These are phyloP conservation scores for Zymoseptoria tritici DNA, from an alignment of 2,329 filamentous ascomycete genomes.

Conservation along the genomic window DNA sequence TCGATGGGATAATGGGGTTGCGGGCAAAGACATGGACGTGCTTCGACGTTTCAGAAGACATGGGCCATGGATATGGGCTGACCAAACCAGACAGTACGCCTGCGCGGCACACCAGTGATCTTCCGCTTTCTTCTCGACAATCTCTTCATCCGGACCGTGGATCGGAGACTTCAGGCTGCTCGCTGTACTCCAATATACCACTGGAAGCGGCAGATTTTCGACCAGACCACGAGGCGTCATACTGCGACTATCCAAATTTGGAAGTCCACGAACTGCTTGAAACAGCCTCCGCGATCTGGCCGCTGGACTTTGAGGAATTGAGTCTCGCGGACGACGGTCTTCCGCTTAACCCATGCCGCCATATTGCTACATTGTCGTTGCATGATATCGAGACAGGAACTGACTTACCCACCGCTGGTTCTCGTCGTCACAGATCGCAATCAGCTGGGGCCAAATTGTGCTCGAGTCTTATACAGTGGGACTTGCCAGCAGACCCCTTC, in stretches of 20 bases:
- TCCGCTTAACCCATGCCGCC: neutral
- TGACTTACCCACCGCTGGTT: neutral
- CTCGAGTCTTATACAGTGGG: neutral
- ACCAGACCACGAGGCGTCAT: slow-evolving; percentile 1
- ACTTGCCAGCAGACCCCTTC: neutral
- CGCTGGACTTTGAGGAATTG: neutral
- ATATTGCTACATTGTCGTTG: neutral
- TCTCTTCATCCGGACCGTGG: neutral
- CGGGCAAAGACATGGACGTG: neutral
- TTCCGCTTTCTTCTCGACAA: neutral
- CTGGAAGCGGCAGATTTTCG: slow-evolving; percentile 6
- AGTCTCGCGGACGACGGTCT: neutral
- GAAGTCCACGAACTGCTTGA: neutral
- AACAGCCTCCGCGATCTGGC: neutral
- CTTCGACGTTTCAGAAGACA: neutral
- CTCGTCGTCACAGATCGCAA: neutral
- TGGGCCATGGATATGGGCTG: neutral
- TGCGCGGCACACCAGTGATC: neutral
- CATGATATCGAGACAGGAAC: neutral
- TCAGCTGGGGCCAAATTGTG: neutral
- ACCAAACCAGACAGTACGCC: neutral
- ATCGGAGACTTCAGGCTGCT: neutral
- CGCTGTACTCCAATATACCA: neutral
- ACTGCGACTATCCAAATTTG: neutral
- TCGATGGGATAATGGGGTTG: neutral